Conservation (phyloP, 768 basidiomycete genomes). For the Suillus fuscotomentosus region DNA sequence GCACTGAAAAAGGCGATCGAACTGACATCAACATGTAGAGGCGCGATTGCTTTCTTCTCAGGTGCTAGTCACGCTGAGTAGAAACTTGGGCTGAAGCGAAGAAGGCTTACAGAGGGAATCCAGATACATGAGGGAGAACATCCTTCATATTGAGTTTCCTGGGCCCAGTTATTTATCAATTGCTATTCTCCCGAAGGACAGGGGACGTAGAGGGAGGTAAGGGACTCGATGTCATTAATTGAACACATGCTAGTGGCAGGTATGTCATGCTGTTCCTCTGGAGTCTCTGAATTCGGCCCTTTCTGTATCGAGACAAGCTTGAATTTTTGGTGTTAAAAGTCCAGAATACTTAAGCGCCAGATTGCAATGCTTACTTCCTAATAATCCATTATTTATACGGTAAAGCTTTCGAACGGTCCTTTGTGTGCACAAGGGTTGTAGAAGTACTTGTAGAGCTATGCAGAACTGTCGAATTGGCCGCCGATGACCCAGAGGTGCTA, state of each 20-base stretch:
- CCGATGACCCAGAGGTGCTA: background rate
- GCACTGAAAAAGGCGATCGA: slow-evolving; percentile 36
- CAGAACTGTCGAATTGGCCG: background rate
- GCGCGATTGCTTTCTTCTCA: too few species aligned
- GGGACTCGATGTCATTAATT: background rate
- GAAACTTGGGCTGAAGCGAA: background rate
- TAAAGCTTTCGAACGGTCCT: background rate
- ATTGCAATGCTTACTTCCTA: background rate
- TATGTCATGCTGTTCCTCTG: background rate
- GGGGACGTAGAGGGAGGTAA: slow-evolving; percentile 7
- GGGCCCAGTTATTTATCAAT: slow-evolving; percentile 39
- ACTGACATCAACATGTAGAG: too few species aligned
- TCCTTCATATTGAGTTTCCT: slow-evolving; percentile 36
- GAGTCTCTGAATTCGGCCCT: background rate
- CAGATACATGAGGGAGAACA: slow-evolving; percentile 39
- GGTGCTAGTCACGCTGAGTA: background rate
- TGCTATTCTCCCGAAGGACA: slow-evolving; percentile 37
- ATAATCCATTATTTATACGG: background rate
- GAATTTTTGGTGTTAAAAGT: background rate
- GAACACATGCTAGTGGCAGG: background rate
- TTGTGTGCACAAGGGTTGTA: background rate
- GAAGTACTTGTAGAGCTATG: background rate
- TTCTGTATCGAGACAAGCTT: background rate
- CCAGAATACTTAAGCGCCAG: background rate
- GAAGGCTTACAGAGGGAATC: slow-evolving; percentile 31